Base-by-base conservation (phyloP, 2,329 filamentous ascomycete species). In the Aureobasidium sp. region DNA sequence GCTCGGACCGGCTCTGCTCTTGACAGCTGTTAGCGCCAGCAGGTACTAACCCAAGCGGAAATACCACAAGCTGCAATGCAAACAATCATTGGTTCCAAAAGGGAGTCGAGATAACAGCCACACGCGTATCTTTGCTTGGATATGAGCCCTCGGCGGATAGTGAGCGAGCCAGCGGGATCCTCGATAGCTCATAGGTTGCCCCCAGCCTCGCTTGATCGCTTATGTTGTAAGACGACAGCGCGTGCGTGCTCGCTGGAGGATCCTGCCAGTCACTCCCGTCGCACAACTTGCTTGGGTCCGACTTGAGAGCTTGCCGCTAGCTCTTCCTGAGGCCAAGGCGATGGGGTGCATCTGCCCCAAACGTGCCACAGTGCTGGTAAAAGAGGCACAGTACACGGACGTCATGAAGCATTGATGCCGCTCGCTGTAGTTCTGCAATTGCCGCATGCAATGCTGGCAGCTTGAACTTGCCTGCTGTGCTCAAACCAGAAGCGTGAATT, bases 1-100 rank as follows among this genome's bases (percentile, higher is more conserved):
- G 55, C 55, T 47, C 42, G 31, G 42, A 27, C 55, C 55, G 55
- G 14, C 42, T 31, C 20, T 58, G 9, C 11, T 25, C 14, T 49
- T 59, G 56, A 59, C 56, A 59, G 45, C 44, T 59, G 34, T 37
- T 59, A 59, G 56, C 56, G 56, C 56, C 34, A 59, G 56, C 44
- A 59, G 42, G 56, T 31, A 48, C 56, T 29, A 49, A 41, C 31
- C 34, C 56, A 59, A 59, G 42, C 17, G 45, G 36, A 41, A 41
- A 42, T 49, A 59, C 44, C 56, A 59, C 45, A 47, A 22, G 41
- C 55, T 47, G 27, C 27, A 31, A 34, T 36, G 41, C 36, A 27
- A 36, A n/a, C 5, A 20, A 37, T n/a, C 44, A 59, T 59, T 59
- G 56, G 56, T 12, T 49, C 22, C 56, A 8, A 20, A 7, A 7